Conservation (phyloP, 2,329 filamentous ascomycete genomes). For the Pseudofabraea citricarpa region DNA sequence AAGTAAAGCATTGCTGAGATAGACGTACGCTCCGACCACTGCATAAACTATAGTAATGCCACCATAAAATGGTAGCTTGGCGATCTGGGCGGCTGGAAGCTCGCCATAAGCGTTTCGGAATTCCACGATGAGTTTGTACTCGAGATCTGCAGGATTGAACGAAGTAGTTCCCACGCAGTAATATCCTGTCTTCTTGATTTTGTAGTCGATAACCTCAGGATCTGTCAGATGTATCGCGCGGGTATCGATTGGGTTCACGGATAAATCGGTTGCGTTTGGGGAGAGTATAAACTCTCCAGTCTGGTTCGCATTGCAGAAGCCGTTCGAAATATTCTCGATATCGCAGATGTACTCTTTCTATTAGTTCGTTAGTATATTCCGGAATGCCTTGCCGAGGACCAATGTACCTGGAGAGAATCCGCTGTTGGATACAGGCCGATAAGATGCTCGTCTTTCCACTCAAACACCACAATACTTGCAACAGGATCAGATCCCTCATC, state of each 20-base stretch:
- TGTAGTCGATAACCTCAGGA: constrained; percentile 71
- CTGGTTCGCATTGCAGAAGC: constrained; percentile 71
- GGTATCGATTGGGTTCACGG: constrained; percentile 69
- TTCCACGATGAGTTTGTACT: constrained; percentile 78
- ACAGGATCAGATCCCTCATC: constrained; percentile 64
- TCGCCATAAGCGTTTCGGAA: constrained; percentile 97
- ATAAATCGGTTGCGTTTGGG: constrained; percentile 67
- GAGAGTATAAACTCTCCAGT: constrained; percentile 81
- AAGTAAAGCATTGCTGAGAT: constrained; percentile 1
- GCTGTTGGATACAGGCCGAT: constrained; percentile 64
- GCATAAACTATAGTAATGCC: constrained; percentile 92
- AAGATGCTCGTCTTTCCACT: constrained; percentile 81
- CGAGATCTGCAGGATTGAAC: constrained; percentile 52
- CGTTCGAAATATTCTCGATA: constrained; percentile 59
- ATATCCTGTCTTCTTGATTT: constrained; percentile 86
- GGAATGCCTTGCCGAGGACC: constrained; percentile 1
- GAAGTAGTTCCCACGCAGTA: constrained; percentile 84
- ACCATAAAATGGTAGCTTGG: constrained; percentile 95
- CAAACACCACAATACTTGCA: constrained; percentile 84
- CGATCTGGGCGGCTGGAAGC: constrained; percentile 89
- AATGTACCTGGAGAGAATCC: constrained; percentile 47
- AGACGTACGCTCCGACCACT: constrained; percentile 64
- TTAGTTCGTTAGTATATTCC: constrained; percentile 29
- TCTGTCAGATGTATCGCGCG: constrained; percentile 78
- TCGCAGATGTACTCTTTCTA: constrained; percentile 73